Percentiles rank a stretch among this genome's conserved stretches.
Evolutionary conservation across 352 stramenopile genomes (phyloP).

Genomic region (Peronosclerospora sorghi): DNA sequence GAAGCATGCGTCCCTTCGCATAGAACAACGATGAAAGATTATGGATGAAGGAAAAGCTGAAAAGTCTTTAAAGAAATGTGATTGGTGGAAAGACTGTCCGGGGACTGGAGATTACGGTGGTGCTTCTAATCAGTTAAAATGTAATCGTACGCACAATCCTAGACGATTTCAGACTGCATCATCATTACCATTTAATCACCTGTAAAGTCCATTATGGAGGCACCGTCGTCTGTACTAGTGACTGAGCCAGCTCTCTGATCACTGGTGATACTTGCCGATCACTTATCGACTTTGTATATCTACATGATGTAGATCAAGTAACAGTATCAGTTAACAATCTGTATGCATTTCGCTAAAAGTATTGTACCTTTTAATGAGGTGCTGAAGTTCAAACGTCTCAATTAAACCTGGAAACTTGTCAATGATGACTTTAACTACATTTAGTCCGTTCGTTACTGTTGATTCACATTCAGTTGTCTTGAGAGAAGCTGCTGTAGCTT

Average conservation of each 20-base stretch:
- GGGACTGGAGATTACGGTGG: too few relatives aligned
- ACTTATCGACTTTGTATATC: constrained; percentile 26
- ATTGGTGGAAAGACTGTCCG: too few relatives aligned
- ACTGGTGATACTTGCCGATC: constrained; percentile 15
- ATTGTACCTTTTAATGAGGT: constrained; percentile 25
- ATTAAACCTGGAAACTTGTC: constrained; percentile 37
- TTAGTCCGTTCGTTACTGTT: constrained; percentile 43
- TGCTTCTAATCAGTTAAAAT: too few relatives aligned
- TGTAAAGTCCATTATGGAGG: constrained; percentile 4
- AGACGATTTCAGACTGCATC: too few relatives aligned
- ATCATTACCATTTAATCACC: too few relatives aligned
- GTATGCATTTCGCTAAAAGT: background rate
- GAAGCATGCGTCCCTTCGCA: too few relatives aligned
- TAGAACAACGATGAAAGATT: too few relatives aligned
- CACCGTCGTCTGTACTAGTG: constrained; percentile 34
- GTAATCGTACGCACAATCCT: too few relatives aligned
- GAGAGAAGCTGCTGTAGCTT: constrained; percentile 11
- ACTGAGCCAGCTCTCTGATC: constrained; percentile 37
- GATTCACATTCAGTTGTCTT: constrained; percentile 15
- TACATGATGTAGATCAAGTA: constrained; percentile 6
- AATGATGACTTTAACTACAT: constrained; percentile 43
- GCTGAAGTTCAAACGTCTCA: constrained; percentile 10
- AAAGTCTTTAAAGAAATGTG: too few relatives aligned
- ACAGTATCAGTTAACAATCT: background rate
- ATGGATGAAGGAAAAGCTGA: too few relatives aligned